Evolutionary conservation across 78 protist species (phyloP), one percentile per base, ranked within the genome.

Genomic region (Dictyostelium purpureum): DNA sequence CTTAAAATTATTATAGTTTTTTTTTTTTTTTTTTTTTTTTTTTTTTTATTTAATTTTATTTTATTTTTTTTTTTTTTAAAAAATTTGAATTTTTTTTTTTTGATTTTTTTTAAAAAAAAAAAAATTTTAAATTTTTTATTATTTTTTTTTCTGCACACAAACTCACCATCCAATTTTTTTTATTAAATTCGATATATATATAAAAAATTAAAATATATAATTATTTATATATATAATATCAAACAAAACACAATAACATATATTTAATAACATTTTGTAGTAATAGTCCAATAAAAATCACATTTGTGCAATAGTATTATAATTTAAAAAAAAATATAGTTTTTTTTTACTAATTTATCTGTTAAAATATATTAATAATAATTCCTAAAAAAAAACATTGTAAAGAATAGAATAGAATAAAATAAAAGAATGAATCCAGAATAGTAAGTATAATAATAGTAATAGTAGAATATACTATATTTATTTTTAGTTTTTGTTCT

Each of bases 381-480:
- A n/a, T n/a, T n/a, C n/a, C n/a, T n/a, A n/a, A n/a, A n/a, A n/a
- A n/a, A n/a, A n/a, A n/a, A n/a, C n/a, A n/a, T n/a, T n/a, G n/a
- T n/a, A n/a, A n/a, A n/a, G 26, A 24, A 57, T 5, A 57, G 26
- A n/a, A 57, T 49, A 52, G 21, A 52, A 52, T 52, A 52, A 52
- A 52, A 52, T 26, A 57, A 14, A 57, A 57, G 26, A 57, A 66
- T 66, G 74, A 66, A 66, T 66, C 74, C 74, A 66, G 74, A 66
- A 66, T 66, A 66, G 74, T 66, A 66, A 37, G 74, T 66, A 57
- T 57, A 26, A 6, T 52, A 21, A 6, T 9, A 21, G 6, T 52
- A 21, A 5, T 52, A 0, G 16, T 52, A 21, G 5, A 21, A 21
- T 21, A 21, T 52, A 5, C 18, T 52, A 21, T 9, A 6, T 52